Evolutionary conservation across 305 asterid genomes (phyloP), one percentile per base, ranked within the genome.

Genomic region (Fraxinus nigra): DNA sequence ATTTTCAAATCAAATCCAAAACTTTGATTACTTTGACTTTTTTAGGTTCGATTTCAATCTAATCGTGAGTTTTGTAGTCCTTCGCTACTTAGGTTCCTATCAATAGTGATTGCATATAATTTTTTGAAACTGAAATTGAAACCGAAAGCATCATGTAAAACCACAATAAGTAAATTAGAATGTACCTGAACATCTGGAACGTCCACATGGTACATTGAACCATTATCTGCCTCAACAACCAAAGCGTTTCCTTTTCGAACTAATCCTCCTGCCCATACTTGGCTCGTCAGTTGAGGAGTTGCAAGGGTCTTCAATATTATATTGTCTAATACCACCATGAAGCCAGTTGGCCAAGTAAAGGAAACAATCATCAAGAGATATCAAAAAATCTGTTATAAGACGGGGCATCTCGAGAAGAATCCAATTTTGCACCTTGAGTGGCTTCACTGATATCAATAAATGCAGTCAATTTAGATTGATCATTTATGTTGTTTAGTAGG

Each of bases 361-460:
- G 82, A 90, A 96, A 38, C 94, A 97, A 75, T 94, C 99, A 81
- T 96, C 97, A 4, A 96, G 98, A 70, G 99, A 94, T 16, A 96
- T 92, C 76, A 96, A 86, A 80, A 96, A 96, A 84, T 96, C 98
- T 0, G 98, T 96, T 61, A 94, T 94, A 69, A 96, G 97, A 32
- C 99, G 97, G 0, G 99, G 99, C 98, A 96, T 92, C 85, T 93
- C 98, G 0, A 98, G 98, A 33, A 94, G 98, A 84, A 96, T 93
- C 99, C 98, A 94, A 77, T 96, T 96, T 69, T 89, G 93, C 88
- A 96, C 99, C 91, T 92, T 94, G 77, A 96, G 77, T 28, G 98
- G 84, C 85, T 94, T 93, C 84, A 94, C 97, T 28, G 95, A 88
- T 70, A 81, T 65, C 1, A 92, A 83, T 56, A 94, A 73, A 95